These are phyloP conservation scores for Fraxinus velutina DNA, from an alignment of 305 asterid species.

Conservation along the genomic window DNA sequence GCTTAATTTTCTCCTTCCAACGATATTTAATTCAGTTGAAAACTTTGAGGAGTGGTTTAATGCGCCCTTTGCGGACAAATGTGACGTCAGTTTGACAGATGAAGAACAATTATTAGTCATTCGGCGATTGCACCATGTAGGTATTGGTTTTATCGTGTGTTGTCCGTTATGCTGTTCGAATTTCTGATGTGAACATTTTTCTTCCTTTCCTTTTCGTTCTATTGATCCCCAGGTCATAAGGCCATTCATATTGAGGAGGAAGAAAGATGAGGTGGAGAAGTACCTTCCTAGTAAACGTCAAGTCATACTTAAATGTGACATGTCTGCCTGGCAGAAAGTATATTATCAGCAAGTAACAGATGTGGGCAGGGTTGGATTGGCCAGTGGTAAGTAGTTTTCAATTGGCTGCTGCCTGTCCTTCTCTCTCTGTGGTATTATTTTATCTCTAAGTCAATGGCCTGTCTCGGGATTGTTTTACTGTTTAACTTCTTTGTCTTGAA, in stretches of 20 bases:
- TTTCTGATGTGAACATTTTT: slow-evolving; percentile 4
- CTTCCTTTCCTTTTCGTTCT: slow-evolving; percentile 16
- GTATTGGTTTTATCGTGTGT: slow-evolving; percentile 15
- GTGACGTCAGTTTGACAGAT: slow-evolving; percentile 79
- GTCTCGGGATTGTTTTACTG: neutral
- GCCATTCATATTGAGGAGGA: slow-evolving; percentile 95
- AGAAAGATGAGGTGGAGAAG: slow-evolving; percentile 97
- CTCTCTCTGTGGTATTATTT: neutral
- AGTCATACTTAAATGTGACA: slow-evolving; percentile 88
- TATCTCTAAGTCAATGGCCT: neutral
- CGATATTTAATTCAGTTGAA: slow-evolving; percentile 80
- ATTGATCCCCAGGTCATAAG: slow-evolving; percentile 68
- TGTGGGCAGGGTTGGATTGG: slow-evolving; percentile 86
- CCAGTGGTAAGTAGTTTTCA: slow-evolving; percentile 50
- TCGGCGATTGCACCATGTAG: slow-evolving; percentile 97
- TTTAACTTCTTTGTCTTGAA: neutral
- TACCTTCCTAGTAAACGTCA: slow-evolving; percentile 85
- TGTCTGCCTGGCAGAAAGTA: slow-evolving; percentile 96
- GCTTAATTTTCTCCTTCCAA: slow-evolving; percentile 95
- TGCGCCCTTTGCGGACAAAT: slow-evolving; percentile 91
- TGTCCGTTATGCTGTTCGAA: slow-evolving; percentile 7
- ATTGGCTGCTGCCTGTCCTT: neutral
- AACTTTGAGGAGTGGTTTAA: slow-evolving; percentile 98
- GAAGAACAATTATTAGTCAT: slow-evolving; percentile 85
- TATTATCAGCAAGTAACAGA: slow-evolving; percentile 92